phyloP scores from a whole-genome alignment of 495 filamentous ascomycete species.

The Penicillium ochrochloron region DNA sequence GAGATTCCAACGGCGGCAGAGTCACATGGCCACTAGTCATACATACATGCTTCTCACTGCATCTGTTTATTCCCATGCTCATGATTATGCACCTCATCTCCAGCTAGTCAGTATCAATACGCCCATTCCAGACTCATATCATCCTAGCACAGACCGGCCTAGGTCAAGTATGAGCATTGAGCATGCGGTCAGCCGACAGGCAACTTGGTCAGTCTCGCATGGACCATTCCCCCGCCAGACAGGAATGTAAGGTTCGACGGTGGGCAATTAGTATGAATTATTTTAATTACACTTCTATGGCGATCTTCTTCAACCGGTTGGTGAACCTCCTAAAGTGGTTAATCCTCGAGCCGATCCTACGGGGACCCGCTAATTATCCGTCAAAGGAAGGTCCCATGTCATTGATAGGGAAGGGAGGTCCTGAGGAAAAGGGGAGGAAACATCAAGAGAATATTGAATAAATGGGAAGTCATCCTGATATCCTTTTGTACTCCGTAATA shows the following conservation, averaged over 20 bases:
- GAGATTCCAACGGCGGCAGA: neutral
- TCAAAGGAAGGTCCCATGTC: neutral
- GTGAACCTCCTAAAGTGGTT: neutral
- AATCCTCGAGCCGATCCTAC: constrained; percentile 3
- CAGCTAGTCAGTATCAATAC: neutral
- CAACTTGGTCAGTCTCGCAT: constrained; percentile 20
- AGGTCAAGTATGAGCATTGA: neutral
- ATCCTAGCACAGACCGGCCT: constrained; percentile 12
- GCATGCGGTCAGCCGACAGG: constrained; percentile 11
- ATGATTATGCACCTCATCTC: neutral
- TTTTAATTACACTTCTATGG: constrained; percentile 1
- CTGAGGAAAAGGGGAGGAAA: neutral
- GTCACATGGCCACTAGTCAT: neutral
- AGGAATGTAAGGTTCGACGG: constrained; percentile 26
- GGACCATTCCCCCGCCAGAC: constrained; percentile 23
- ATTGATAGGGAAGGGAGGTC: neutral
- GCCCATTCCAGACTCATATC: neutral
- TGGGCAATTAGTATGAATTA: constrained; percentile 3
- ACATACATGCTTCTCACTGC: neutral
- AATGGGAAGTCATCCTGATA: neutral
- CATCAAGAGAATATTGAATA: neutral
- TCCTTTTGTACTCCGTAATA: neutral
- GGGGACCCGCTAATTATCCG: constrained; percentile 9
- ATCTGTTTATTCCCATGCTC: neutral
- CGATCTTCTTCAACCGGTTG: constrained; percentile 11